Percentiles rank a stretch among this genome's conserved stretches.
Conservation (phyloP, 371 early-diverging fungal genomes). For the Mucor mucedo region DNA sequence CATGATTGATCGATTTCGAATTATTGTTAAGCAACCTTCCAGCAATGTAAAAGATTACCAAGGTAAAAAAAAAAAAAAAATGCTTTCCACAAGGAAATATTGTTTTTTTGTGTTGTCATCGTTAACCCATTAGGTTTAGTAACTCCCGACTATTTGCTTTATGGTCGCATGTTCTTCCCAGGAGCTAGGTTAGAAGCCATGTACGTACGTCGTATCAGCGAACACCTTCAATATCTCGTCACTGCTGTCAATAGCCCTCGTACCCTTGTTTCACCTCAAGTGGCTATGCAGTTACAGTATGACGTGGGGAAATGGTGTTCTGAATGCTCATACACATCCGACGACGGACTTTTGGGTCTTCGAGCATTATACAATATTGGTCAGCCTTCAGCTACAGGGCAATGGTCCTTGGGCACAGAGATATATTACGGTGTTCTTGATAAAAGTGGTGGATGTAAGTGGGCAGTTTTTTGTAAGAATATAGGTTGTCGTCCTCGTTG, state of each 20-base stretch:
- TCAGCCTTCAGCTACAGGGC: conserved; percentile 48
- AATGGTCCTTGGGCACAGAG: conserved; percentile 83
- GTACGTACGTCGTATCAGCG: conserved; percentile 66
- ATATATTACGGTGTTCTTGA: conserved; percentile 85
- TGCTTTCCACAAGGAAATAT: neutral
- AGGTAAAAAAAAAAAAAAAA: neutral
- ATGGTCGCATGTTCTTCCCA: conserved; percentile 79
- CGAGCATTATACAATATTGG: conserved; percentile 79
- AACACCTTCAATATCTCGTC: conserved; percentile 65
- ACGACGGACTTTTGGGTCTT: conserved; percentile 78
- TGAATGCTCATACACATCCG: conserved; percentile 77
- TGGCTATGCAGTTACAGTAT: conserved; percentile 78
- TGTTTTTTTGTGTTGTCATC: neutral
- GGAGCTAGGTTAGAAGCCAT: conserved; percentile 80
- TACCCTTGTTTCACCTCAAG: conserved; percentile 56
- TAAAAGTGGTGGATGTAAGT: conserved; percentile 86
- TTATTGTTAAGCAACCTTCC: conserved; percentile 24
- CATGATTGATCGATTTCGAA: conserved; percentile 62
- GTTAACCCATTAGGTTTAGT: neutral
- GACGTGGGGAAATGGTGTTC: conserved; percentile 77
- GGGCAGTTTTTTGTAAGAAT: neutral
- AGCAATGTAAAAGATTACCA: conserved; percentile 2
- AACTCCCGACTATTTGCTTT: conserved; percentile 63
- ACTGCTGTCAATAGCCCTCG: conserved; percentile 74
- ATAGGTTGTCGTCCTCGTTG: neutral